Evolutionary conservation across 2,329 filamentous ascomycete species (phyloP), one percentile per base, ranked within the genome.

Genomic region (Hypomyces perniciosus): DNA sequence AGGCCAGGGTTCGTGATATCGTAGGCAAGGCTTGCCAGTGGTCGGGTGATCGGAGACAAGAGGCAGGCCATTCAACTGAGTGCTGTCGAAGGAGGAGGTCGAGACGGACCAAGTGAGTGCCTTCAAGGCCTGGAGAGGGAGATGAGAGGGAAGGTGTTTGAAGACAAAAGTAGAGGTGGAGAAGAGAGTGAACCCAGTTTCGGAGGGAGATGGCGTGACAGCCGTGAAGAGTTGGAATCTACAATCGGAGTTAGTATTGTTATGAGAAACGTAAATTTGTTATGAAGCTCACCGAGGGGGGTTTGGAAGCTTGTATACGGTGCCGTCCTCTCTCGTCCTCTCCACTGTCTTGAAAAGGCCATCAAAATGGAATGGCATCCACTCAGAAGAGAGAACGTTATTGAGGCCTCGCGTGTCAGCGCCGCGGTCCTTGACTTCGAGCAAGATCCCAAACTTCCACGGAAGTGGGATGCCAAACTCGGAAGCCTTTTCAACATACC

Each of bases 331-430:
- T 2, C 71, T 63, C 0, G 51, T 61, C 20, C 68, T 59, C 46
- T 73, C 73, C 8, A 69, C 67, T 0, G 76, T 74, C 57, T 80
- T 80, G 67, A 80, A 81, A 29, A 80, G 62, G 0, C 78, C 79
- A 45, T 81, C 78, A 35, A 73, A 81, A 55, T 81, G 78, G 61
- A 79, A 78, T 0, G 79, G 78, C 77, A 81, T 79, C 54, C 73
- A 73, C 52, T 80, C 77, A 2, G 71, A 68, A 0, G 74, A 78
- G 2, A 78, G 66, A 3, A 80, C 75, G 38, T 79, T 80, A 54
- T 80, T 80, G 20, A 73, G 62, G 0, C 72, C 69, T 8, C 67
- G 63, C 0, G 70, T 68, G 5, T 74, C 67, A 1, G 62, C 60
- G 81, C 73, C 74, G 2, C 66, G 65, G 54, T 78, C 76, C 54